Percentiles rank a stretch among this genome's conserved stretches.
These are phyloP conservation scores for Sphaerobolus stellatus DNA, from an alignment of 1,284 basidiomycete species.

Conservation along the genomic window DNA sequence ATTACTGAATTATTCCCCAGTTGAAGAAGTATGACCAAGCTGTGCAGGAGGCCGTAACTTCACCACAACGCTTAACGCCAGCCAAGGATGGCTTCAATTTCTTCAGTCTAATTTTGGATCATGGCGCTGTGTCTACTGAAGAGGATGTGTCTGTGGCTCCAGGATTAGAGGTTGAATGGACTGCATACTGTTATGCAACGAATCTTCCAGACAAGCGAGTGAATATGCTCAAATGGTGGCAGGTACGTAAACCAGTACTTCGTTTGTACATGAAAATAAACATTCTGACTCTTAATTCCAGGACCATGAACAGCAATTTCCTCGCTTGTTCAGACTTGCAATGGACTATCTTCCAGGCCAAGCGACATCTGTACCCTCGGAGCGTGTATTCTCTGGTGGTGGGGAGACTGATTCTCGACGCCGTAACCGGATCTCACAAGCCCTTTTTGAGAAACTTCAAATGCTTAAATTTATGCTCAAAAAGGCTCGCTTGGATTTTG, in stretches of 20 bases:
- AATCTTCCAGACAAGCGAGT: no score
- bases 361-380: no score
- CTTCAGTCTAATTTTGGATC: neutral
- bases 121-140: neutral
- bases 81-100: neutral
- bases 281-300: no score
- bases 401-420: slow-evolving; percentile 19
- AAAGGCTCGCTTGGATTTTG: no score
- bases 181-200: no score
- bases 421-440: slow-evolving; percentile 11
- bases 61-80: neutral
- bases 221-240: no score
- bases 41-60: neutral
- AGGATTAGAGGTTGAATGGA: no score
- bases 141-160: no score
- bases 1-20: neutral
- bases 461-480: slow-evolving; percentile 28
- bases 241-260: no score
- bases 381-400: no score
- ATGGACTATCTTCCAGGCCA: slow-evolving; percentile 28
- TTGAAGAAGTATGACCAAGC: neutral
- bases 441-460: slow-evolving; percentile 25
- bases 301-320: slow-evolving; percentile 12
- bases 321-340: slow-evolving; percentile 18
- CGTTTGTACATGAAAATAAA: no score